Evolutionary conservation across 805 yeast species (phyloP), one percentile per base, ranked within the genome.

Genomic region (Candida silvicultrix): DNA sequence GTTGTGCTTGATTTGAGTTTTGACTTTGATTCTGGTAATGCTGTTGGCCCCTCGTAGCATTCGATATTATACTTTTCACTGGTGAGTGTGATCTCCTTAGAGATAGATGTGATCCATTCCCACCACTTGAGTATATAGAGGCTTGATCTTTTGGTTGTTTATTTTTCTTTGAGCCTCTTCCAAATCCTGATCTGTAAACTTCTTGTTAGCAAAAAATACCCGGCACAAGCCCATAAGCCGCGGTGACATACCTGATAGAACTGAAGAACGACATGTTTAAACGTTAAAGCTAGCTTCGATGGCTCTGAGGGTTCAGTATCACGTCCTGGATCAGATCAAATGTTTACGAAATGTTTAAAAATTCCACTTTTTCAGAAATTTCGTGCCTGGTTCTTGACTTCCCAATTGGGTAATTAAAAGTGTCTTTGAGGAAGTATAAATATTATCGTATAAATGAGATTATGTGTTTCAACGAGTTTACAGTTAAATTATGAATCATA

Each of bases 161-260:
- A 51, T 62, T 71, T 59, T 74, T 74, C 47, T 75, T 74, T 15
- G 75, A 70, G 46, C 68, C 67, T 57, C 85, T 73, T n/a, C 85
- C 83, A 51, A 81, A 77, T 10, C 85, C 82, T 60, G 45, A 22
- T 28, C 80, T 75, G 11, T 35, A 11, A n/a, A n/a, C n/a, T n/a
- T n/a, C n/a, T n/a, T n/a, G n/a, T n/a, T n/a, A n/a, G n/a, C n/a
- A n/a, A n/a, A n/a, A n/a, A n/a, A n/a, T n/a, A 23, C 25, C 25
- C 25, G 9, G 9, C 5, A 9, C 25, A 6, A 23, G 25, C 9
- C 9, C 25, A 5, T 23, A 23, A 23, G 9, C 5, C 12, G 12
- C 16, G 15, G 10, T 38, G 1, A 46, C 56, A 8, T 39, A 54
- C 57, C 55, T 47, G 32, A 69, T 64, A 7, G 71, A 64, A 48